Evolutionary conservation across 177 flowering plant species (phyloP).

Genomic region (Vitis hybrid): DNA sequence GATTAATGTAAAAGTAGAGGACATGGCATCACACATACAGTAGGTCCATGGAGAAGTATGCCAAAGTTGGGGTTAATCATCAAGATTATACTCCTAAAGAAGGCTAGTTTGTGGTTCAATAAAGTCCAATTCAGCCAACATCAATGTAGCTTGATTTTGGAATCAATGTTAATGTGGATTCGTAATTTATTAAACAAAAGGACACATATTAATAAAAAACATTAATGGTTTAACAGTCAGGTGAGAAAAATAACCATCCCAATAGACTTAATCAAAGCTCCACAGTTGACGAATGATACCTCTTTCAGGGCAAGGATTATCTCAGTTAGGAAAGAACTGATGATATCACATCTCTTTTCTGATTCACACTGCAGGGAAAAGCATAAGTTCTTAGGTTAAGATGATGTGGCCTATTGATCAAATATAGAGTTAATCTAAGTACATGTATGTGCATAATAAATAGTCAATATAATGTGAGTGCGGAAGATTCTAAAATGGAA

Average conservation of each 20-base stretch:
- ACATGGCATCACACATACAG: too few species aligned
- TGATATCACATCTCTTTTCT: constrained; percentile 43
- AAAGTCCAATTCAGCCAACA: too few species aligned
- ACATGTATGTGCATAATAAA: neutral
- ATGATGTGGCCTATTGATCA: neutral
- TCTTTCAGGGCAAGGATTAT: constrained; percentile 91
- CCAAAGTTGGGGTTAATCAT: too few species aligned
- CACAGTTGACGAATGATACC: constrained; percentile 39
- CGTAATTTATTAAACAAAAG: too few species aligned
- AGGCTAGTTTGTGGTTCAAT: too few species aligned
- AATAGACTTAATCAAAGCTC: neutral
- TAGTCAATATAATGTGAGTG: neutral
- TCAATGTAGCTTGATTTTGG: too few species aligned
- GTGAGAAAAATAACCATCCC: neutral
- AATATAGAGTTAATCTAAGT: neutral
- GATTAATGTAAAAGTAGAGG: too few species aligned
- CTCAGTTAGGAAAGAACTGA: constrained; percentile 78
- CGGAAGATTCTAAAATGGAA: neutral
- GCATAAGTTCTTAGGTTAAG: neutral
- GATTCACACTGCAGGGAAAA: constrained; percentile 46
- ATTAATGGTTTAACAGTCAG: neutral
- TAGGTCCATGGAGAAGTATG: too few species aligned
- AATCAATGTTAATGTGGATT: too few species aligned
- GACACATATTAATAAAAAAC: too few species aligned
- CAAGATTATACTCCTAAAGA: too few species aligned